Conservation (phyloP, 345 rosid genomes). For the Corchorus capsularis region DNA sequence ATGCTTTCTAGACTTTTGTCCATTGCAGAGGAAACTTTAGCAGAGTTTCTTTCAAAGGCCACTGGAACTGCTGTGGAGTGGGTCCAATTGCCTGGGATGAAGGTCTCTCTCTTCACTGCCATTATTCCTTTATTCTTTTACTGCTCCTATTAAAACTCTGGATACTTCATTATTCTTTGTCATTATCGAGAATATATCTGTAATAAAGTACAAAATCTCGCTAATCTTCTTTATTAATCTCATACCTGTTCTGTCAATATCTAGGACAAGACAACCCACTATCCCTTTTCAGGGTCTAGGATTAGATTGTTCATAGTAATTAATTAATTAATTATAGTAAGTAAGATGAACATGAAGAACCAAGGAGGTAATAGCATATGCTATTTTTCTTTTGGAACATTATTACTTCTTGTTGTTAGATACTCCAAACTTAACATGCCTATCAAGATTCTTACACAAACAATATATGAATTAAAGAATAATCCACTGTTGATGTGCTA, state of each 20-base stretch:
- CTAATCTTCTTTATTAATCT: slow-evolving; percentile 33
- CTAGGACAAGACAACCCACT: slow-evolving; percentile 7
- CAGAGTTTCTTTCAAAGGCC: slow-evolving; percentile 99
- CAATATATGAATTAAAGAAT: not conserved
- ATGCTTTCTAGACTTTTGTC: slow-evolving; percentile 74
- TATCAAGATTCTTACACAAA: not conserved
- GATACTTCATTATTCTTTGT: slow-evolving; percentile 24
- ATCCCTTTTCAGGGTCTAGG: not conserved
- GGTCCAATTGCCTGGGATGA: slow-evolving; percentile 99
- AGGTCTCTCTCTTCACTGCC: slow-evolving; percentile 40
- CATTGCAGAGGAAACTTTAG: slow-evolving; percentile 98
- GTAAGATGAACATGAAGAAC: not conserved
- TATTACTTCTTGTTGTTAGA: not conserved
- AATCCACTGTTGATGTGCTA: not conserved
- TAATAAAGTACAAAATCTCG: slow-evolving; percentile 24
- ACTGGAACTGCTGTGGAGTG: slow-evolving; percentile 99
- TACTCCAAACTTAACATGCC: not conserved
- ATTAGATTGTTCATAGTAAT: too few species aligned
- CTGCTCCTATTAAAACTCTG: not conserved
- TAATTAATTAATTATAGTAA: not conserved
- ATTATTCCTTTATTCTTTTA: slow-evolving; percentile 1
- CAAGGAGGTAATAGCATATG: not conserved
- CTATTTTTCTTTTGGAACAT: not conserved
- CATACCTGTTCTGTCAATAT: slow-evolving; percentile 21
- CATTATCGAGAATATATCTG: slow-evolving; percentile 16